A percentile compares a stretch with the other conserved stretches of the same genome.
These are phyloP conservation scores for Amylocystis lapponica DNA, from an alignment of 768 basidiomycete genomes.

Conservation along the genomic window DNA sequence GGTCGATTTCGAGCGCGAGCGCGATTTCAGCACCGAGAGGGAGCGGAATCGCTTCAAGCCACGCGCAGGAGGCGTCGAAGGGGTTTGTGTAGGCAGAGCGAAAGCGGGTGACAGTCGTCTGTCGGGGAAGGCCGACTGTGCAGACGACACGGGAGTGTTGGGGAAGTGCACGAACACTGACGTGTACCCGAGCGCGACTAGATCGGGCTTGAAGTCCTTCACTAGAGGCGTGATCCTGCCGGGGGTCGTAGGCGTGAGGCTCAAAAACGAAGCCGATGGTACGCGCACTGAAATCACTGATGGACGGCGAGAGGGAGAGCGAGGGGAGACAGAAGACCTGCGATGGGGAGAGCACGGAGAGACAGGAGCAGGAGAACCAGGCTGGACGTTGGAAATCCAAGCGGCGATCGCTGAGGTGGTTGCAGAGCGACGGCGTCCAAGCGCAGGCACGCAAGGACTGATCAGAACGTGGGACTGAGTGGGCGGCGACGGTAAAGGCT, in stretches of 20 bases:
- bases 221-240: constrained; percentile 36
- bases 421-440: constrained; percentile 32
- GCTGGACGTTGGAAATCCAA: constrained; percentile 65
- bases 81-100: constrained; percentile 9
- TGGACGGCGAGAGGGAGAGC: constrained; percentile 20
- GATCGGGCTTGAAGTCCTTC: constrained; percentile 45
- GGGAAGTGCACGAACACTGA: constrained; percentile 59
- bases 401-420: constrained; percentile 45
- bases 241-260: constrained; percentile 36
- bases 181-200: constrained; percentile 59
- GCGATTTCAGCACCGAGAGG: constrained; percentile 39
- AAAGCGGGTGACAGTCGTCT: constrained; percentile 14
- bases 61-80: constrained; percentile 14
- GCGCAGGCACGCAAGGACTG: constrained; percentile 6
- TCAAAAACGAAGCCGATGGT: constrained; percentile 44
- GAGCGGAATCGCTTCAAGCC: constrained; percentile 45
- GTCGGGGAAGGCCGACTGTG: constrained; percentile 6
- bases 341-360: constrained; percentile 24
- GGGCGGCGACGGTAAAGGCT: constrained; percentile 23
- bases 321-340: constrained; percentile 27
- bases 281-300: constrained; percentile 34
- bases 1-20: constrained; percentile 33
- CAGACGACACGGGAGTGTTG: constrained; percentile 36
- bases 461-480: constrained; percentile 7
- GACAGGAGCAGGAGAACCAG: constrained; percentile 54